A percentile compares a stretch with the other conserved stretches of the same genome.
Conservation (phyloP, 192 early-diverging fungal genomes). For the Umbelopsis sp. region DNA sequence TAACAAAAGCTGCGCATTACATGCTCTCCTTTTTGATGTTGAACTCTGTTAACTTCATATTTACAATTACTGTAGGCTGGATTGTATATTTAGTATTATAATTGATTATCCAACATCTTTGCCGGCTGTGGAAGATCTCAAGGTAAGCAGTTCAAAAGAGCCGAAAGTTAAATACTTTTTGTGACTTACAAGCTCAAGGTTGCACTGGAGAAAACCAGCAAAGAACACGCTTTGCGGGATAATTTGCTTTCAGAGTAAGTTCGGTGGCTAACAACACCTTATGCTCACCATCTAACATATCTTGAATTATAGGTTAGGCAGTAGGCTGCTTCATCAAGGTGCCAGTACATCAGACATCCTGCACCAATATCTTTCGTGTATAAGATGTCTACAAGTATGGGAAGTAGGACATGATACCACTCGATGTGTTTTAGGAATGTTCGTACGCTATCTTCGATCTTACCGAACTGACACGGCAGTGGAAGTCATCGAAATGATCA, state of each 20-base stretch:
- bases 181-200: background rate
- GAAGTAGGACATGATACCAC: conserved; percentile 63
- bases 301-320: background rate
- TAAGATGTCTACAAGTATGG: conserved; percentile 67
- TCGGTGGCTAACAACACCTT: background rate
- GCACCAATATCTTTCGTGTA: conserved; percentile 68
- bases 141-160: conserved; percentile 26
- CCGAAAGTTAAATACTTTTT: background rate
- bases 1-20: background rate
- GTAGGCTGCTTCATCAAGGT: conserved; percentile 66
- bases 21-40: background rate
- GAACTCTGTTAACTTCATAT: too few relatives aligned
- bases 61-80: conserved; percentile 35
- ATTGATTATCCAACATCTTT: conserved; percentile 70
- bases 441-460: conserved; percentile 57
- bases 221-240: conserved; percentile 35
- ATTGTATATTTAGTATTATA: conserved; percentile 74
- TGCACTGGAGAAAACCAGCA: conserved; percentile 29
- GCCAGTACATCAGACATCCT: conserved; percentile 73
- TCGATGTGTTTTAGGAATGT: conserved; percentile 55
- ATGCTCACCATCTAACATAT: background rate
- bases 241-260: conserved; percentile 35
- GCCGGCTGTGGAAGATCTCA: conserved; percentile 64
- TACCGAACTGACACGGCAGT: conserved; percentile 52
- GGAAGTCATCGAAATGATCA: background rate